Base-by-base conservation (phyloP, 1,284 basidiomycete genomes). In the Trametes polyzona region DNA sequence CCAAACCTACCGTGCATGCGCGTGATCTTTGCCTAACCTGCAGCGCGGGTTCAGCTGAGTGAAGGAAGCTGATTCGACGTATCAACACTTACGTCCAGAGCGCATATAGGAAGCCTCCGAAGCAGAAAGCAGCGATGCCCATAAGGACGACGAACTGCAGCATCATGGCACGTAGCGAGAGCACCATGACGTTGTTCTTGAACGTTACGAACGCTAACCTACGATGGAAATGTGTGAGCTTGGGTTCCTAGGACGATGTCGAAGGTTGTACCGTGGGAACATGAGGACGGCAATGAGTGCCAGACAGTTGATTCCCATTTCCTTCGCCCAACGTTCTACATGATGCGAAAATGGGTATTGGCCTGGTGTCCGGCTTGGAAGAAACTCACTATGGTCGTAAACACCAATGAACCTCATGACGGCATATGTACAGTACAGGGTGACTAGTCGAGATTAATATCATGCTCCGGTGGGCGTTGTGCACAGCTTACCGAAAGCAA, bases 101-200 rank as follows among this genome's bases (percentile, higher is more conserved):
- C 0, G 94, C 93, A 73, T 96, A 97, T 30, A 95, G 72, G 71
- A 98, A 98, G 3, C 95, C 94, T 36, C 83, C 84, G 66, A 93
- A 94, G 69, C 94, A 96, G 71, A 95, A 95, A 1, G 84, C 85
- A 2, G 95, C 95, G 23, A 97, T 92, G 35, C 88, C 70, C 91
- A 97, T 95, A 40, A 96, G 77, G 23, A 83, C 74, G 17, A 82
- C 72, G 66, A 95, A 94, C 67, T 93, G 88, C 57, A 85, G 75
- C 52, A 93, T 83, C 90, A 94, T 93, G 0, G 90, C 90, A 19
- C 91, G 83, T 30, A 93, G 74, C 8, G 90, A 87, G 12, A 90
- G 76, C 21, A 91, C 87, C 83, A 91, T 88, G 21, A 96, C 78
- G 66, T 94, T 96, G 69, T 95, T 86, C 65, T 88, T 88, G 17